phyloP scores from a whole-genome alignment of 768 basidiomycete species.

The Tricholoma saponaceum region DNA sequence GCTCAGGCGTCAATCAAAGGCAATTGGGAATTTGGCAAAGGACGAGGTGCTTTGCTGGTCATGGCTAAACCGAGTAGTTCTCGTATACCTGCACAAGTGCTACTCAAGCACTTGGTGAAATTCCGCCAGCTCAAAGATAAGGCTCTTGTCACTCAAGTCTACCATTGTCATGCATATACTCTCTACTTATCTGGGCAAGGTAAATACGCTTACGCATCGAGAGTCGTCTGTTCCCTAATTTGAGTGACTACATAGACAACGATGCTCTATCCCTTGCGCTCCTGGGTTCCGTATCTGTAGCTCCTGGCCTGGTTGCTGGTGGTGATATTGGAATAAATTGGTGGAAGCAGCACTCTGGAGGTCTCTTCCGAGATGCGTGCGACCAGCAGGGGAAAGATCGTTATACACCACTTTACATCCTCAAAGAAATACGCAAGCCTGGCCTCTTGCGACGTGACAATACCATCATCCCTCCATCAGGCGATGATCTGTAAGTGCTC shows the following conservation, averaged over 20 bases:
- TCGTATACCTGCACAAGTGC: conserved; percentile 10
- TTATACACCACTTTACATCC: not conserved
- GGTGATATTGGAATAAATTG: not conserved
- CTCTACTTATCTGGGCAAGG: not conserved
- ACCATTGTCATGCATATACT: not conserved
- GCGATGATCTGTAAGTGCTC: not conserved
- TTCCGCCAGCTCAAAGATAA: not conserved
- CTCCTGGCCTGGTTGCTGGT: not conserved
- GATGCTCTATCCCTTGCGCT: not conserved
- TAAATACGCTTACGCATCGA: not conserved
- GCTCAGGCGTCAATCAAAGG: conserved; percentile 27
- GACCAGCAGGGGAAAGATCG: not conserved
- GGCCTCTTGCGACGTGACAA: not conserved
- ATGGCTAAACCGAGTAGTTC: conserved; percentile 26
- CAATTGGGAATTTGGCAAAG: conserved; percentile 28
- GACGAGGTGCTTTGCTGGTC: conserved; percentile 29
- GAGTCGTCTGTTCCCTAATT: too few relatives aligned
- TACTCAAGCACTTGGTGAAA: conserved; percentile 21
- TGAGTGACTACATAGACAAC: too few relatives aligned
- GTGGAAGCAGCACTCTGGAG: not conserved
- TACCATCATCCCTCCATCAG: not conserved
- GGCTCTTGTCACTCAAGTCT: not conserved
- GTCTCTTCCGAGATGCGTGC: not conserved
- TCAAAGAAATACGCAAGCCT: not conserved
- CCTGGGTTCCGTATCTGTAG: not conserved